A percentile compares a stretch with the other conserved stretches of the same genome.
These are phyloP conservation scores for Microsporum canis DNA, from an alignment of 2,329 filamentous ascomycete species.

Conservation along the genomic window DNA sequence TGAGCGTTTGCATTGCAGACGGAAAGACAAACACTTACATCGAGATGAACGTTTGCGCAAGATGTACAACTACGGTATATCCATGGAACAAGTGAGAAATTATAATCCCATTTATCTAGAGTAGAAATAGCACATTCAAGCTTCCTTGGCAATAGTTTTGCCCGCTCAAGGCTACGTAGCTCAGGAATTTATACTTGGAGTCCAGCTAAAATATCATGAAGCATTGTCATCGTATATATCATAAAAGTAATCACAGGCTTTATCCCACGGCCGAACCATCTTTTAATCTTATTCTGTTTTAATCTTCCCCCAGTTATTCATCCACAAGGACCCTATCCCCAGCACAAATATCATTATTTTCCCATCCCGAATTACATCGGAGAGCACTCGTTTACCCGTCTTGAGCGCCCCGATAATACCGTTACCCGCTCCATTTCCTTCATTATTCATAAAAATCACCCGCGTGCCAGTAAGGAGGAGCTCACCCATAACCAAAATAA, in stretches of 20 bases:
- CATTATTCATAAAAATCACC: slow-evolving; percentile 14
- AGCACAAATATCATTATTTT: slow-evolving; percentile 36
- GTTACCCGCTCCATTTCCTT: slow-evolving; percentile 12
- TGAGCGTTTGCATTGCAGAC: background rate
- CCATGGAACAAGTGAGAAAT: no score
- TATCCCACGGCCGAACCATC: background rate
- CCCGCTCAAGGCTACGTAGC: background rate
- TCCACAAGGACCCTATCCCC: slow-evolving; percentile 34
- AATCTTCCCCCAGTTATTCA: background rate
- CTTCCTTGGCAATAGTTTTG: background rate
- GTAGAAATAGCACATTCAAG: background rate
- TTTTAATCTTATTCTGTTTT: background rate
- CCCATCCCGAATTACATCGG: slow-evolving; percentile 33
- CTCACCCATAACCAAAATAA: slow-evolving; percentile 39
- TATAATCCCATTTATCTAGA: no score
- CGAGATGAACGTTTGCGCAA: no score
- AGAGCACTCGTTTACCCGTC: slow-evolving; percentile 15
- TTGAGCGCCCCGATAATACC: slow-evolving; percentile 21
- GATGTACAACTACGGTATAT: no score
- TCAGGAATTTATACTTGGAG: background rate
- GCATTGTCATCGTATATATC: background rate
- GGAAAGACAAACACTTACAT: background rate
- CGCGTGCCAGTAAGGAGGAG: slow-evolving; percentile 31
- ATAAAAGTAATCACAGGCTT: background rate
- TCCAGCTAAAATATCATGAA: background rate